Evolutionary conservation across 306 rosid species (phyloP).

Genomic region (Cucurbita moschata): DNA sequence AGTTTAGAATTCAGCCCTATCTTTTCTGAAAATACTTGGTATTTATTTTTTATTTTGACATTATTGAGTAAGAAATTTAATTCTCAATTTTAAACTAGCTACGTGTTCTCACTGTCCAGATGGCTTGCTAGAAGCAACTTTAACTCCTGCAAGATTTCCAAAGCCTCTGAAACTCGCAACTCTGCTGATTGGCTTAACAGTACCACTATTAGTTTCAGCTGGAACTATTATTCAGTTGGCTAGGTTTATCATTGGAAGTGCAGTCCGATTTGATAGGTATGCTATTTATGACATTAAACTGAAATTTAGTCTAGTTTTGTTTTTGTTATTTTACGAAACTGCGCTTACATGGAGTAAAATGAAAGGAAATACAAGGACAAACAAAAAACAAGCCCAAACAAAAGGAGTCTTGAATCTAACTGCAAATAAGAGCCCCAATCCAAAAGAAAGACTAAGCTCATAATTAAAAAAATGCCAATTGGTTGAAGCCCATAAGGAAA

Average conservation of each 20-base stretch:
- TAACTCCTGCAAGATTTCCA: slow-evolving; percentile 62
- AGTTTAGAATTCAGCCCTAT: slow-evolving; percentile 5
- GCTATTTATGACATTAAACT: neutral
- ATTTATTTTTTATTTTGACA: neutral
- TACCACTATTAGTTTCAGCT: slow-evolving; percentile 61
- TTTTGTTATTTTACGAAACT: neutral
- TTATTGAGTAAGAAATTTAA: neutral
- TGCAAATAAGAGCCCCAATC: neutral
- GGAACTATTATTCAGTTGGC: slow-evolving; percentile 56
- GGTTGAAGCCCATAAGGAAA: no score
- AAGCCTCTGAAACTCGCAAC: slow-evolving; percentile 87
- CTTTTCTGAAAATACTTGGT: neutral
- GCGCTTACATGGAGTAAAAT: neutral
- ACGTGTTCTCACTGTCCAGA: slow-evolving; percentile 30
- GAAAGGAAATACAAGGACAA: neutral
- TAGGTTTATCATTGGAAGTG: slow-evolving; percentile 44
- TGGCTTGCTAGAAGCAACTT: slow-evolving; percentile 93
- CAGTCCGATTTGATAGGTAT: slow-evolving; percentile 88
- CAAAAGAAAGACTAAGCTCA: neutral
- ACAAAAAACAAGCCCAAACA: neutral
- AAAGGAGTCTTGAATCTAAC: neutral
- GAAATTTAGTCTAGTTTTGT: neutral
- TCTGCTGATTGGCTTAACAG: slow-evolving; percentile 52
- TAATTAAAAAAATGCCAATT: no score
- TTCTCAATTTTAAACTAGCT: slow-evolving; percentile 5